Conservation (phyloP, 768 basidiomycete genomes). For the Leucosporidium creatinivorum region DNA sequence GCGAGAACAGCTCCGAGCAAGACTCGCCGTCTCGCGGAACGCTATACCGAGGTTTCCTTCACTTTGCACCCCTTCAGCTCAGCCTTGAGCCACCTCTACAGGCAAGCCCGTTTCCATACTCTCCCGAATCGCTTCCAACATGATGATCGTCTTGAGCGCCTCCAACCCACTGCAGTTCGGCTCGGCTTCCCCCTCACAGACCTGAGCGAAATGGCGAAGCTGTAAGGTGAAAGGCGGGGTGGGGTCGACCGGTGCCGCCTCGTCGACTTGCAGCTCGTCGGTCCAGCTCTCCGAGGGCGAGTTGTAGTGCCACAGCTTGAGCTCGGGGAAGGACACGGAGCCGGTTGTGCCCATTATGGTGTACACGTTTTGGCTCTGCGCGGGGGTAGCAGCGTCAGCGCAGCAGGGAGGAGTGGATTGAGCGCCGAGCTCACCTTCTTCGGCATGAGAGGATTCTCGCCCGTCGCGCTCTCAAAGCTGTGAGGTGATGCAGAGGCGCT, state of each 20-base stretch:
- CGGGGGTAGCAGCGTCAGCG: background rate
- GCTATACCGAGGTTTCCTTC: too few relatives aligned
- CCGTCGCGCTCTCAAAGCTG: conserved; percentile 30
- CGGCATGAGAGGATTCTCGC: conserved; percentile 35
- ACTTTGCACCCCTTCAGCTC: too few relatives aligned
- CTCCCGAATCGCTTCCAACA: conserved; percentile 25
- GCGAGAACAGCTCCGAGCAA: too few relatives aligned
- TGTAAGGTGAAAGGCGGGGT: conserved; percentile 32
- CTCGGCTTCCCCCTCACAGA: conserved; percentile 18
- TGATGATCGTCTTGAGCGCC: conserved; percentile 20
- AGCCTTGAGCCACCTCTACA: too few relatives aligned
- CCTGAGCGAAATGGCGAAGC: conserved; percentile 28
- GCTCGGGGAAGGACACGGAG: conserved; percentile 24
- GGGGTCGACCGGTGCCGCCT: conserved; percentile 4
- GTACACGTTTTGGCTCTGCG: conserved; percentile 23
- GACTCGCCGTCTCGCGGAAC: too few relatives aligned
- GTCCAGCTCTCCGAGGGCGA: conserved; percentile 1
- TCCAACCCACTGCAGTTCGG: conserved; percentile 28
- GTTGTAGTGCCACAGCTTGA: conserved; percentile 17
- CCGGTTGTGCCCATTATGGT: conserved; percentile 26
- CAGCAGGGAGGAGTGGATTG: background rate
- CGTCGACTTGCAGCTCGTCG: conserved; percentile 8
- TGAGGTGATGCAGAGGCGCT: conserved; percentile 30
- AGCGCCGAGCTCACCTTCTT: background rate
- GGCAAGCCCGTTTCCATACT: conserved; percentile 7